These are phyloP conservation scores for Thelonectria blattea DNA, from an alignment of 2,329 filamentous ascomycete species.

Conservation along the genomic window DNA sequence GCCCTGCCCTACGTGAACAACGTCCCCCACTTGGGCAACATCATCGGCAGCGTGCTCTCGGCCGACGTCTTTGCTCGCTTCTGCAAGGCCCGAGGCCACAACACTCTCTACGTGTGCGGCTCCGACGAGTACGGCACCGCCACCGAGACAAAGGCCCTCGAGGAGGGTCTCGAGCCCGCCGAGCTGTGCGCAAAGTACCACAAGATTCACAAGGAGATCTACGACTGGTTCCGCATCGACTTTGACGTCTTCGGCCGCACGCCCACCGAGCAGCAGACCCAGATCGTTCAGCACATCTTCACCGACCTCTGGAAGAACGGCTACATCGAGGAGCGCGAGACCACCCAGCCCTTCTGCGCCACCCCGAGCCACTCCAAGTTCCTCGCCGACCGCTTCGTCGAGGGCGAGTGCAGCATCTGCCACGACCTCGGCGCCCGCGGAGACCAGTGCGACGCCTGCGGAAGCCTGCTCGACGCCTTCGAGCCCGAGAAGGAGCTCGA, in stretches of 20 bases:
- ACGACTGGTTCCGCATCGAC: conserved; percentile 93
- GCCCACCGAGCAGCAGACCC: conserved; percentile 84
- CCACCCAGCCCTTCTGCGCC: conserved; percentile 85
- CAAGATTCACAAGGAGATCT: conserved; percentile 86
- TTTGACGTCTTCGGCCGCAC: conserved; percentile 97
- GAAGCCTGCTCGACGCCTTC: conserved; percentile 72
- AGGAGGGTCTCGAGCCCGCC: conserved; percentile 81
- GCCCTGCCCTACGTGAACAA: conserved; percentile 83
- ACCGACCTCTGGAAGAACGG: conserved; percentile 85
- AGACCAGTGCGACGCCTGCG: conserved; percentile 79
- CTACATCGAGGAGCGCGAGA: conserved; percentile 84
- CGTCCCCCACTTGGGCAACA: conserved; percentile 85
- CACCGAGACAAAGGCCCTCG: conserved; percentile 92
- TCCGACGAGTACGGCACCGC: conserved; percentile 95
- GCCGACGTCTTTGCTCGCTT: conserved; percentile 87
- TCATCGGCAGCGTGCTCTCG: conserved; percentile 85
- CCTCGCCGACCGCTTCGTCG: conserved; percentile 85
- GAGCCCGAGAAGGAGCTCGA: conserved; percentile 56
- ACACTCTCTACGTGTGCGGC: conserved; percentile 85
- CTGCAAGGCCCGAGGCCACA: conserved; percentile 78
- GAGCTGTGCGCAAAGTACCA: conserved; percentile 94
- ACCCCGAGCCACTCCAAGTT: conserved; percentile 73
- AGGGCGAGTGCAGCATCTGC: conserved; percentile 79
- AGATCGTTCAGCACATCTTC: conserved; percentile 94
- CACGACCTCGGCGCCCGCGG: conserved; percentile 73